A percentile compares a stretch with the other conserved stretches of the same genome.
phyloP scores from a whole-genome alignment of 441 rosid species.

The Syzygium syzygioides region DNA sequence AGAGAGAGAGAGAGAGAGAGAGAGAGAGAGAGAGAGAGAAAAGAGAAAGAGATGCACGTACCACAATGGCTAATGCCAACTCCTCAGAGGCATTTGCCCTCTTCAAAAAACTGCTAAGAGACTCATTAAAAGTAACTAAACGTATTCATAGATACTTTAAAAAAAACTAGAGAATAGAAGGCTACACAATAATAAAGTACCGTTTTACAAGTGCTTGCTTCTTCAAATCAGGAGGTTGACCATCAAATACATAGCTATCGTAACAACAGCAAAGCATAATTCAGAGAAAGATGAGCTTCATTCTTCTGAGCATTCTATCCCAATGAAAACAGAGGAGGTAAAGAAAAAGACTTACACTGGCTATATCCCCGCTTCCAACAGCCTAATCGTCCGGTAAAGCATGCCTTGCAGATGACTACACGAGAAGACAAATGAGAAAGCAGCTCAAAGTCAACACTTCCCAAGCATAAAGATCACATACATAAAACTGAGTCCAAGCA shows the following conservation, averaged over 20 bases:
- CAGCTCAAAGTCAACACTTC: too few relatives aligned
- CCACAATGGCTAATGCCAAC: slow-evolving; percentile 65
- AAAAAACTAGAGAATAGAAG: neutral
- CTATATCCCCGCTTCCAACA: slow-evolving; percentile 90
- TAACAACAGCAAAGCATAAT: too few relatives aligned
- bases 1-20: neutral
- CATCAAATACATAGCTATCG: slow-evolving; percentile 79
- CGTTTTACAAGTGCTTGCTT: slow-evolving; percentile 89
- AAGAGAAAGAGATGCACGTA: neutral
- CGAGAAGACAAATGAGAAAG: neutral
- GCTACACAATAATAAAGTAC: slow-evolving; percentile 12
- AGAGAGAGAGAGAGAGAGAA: neutral
- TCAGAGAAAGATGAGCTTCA: too few relatives aligned
- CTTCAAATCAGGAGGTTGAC: slow-evolving; percentile 86
- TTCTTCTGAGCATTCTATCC: too few relatives aligned
- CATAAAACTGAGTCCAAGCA: too few relatives aligned
- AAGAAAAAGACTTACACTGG: slow-evolving; percentile 64
- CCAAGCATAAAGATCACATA: too few relatives aligned
- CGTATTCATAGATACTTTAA: neutral
- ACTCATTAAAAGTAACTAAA: neutral
- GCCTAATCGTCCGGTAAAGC: slow-evolving; percentile 86
- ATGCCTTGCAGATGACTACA: slow-evolving; percentile 90
- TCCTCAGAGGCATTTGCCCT: slow-evolving; percentile 82
- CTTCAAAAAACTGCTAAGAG: slow-evolving; percentile 58
- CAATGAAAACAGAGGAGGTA: too few relatives aligned